These are phyloP conservation scores for Fusarium zealandicum DNA, from an alignment of 2,329 filamentous ascomycete genomes.

Conservation along the genomic window DNA sequence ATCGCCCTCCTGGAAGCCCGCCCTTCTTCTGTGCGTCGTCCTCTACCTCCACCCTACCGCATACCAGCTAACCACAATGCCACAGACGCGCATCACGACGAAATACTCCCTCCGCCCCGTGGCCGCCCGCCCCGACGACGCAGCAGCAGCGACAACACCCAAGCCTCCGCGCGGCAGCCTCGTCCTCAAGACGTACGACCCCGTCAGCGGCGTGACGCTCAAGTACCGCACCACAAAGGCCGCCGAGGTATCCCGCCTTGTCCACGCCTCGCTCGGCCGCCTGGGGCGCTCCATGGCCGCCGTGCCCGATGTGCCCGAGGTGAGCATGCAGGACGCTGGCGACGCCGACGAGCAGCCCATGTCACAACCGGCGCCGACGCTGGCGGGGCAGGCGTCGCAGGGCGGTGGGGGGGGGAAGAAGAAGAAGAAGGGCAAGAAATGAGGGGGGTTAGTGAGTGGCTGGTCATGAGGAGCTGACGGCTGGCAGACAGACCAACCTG, in stretches of 20 bases:
- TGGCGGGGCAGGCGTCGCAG: constrained; percentile 40
- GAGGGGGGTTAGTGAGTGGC: constrained; percentile 39
- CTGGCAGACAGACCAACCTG: too few species aligned
- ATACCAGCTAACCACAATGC: constrained; percentile 15
- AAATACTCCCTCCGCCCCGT: constrained; percentile 77
- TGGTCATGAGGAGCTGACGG: too few species aligned
- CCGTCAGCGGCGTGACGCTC: constrained; percentile 78
- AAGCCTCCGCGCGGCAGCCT: constrained; percentile 72
- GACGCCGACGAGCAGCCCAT: constrained; percentile 43
- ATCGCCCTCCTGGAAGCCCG: constrained; percentile 84
- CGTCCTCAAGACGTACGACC: constrained; percentile 89
- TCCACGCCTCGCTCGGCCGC: constrained; percentile 74
- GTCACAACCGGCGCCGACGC: constrained; percentile 34
- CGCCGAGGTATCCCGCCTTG: constrained; percentile 84
- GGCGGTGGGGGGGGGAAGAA: constrained; percentile 61
- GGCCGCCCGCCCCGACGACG: constrained; percentile 39
- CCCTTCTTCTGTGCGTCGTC: constrained; percentile 74
- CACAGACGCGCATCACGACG: constrained; percentile 86
- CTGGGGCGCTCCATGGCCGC: constrained; percentile 75
- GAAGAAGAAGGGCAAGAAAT: constrained; percentile 63
- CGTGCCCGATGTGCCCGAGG: constrained; percentile 55
- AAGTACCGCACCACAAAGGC: constrained; percentile 94
- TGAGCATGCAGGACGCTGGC: constrained; percentile 52
- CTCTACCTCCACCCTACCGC: neutral
- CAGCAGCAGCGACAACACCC: constrained; percentile 40